phyloP scores from a whole-genome alignment of 257 asterid genomes.

The Forsythia suspensa region DNA sequence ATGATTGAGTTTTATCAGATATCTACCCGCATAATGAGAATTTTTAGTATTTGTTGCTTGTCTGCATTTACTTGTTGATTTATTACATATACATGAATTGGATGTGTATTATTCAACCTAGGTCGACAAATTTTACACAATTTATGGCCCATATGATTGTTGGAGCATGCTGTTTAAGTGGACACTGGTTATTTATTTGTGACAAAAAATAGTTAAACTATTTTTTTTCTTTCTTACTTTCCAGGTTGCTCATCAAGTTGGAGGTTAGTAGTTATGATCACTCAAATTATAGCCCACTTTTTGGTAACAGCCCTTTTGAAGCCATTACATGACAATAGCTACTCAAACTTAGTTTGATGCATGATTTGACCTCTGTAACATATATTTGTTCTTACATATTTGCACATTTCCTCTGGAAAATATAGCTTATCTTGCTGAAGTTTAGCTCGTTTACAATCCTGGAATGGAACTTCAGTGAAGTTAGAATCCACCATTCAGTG shows the following conservation, averaged over 20 bases:
- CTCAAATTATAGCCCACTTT: not conserved
- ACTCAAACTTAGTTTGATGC: not conserved
- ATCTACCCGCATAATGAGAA: no score
- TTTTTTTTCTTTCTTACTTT: constrained; percentile 4
- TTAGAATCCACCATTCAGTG: not conserved
- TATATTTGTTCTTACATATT: not conserved
- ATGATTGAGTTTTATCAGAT: no score
- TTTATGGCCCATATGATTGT: no score
- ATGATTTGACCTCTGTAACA: not conserved
- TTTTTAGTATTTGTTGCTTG: not conserved
- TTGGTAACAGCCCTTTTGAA: constrained; percentile 6
- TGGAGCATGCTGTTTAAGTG: constrained; percentile 12
- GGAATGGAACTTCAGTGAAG: not conserved
- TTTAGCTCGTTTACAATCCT: not conserved
- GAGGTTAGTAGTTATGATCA: constrained; percentile 42
- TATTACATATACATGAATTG: constrained; percentile 2
- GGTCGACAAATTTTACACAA: no score
- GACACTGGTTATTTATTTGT: not conserved
- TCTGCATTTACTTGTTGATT: constrained; percentile 3
- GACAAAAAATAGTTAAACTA: constrained; percentile 9
- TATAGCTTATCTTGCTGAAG: not conserved
- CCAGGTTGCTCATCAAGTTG: constrained; percentile 54
- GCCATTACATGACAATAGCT: constrained; percentile 3
- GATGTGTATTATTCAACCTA: constrained; percentile 10
- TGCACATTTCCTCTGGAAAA: not conserved